Evolutionary conservation across 2,329 filamentous ascomycete genomes (phyloP).

Genomic region (Botryotinia narcissicola): DNA sequence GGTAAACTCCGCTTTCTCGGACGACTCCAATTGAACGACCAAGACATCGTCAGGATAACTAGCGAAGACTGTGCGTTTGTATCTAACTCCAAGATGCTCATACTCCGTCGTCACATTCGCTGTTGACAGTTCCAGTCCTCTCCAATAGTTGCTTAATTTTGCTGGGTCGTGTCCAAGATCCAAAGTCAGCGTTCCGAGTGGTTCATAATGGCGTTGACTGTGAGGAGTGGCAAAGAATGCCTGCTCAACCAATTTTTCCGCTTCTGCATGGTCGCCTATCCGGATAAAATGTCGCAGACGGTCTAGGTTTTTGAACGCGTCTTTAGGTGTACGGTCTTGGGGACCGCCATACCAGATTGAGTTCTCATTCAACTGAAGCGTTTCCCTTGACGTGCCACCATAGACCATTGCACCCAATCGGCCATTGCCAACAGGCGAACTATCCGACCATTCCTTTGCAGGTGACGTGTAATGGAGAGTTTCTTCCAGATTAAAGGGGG

Average conservation of each 20-base stretch:
- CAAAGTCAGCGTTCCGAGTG: constrained; percentile 41
- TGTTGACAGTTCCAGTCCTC: constrained; percentile 41
- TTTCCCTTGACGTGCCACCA: constrained; percentile 45
- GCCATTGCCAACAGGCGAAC: constrained; percentile 50
- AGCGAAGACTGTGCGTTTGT: constrained; percentile 42
- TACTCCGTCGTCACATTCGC: constrained; percentile 41
- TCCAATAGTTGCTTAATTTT: constrained; percentile 28
- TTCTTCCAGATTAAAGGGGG: not conserved
- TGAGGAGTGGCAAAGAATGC: constrained; percentile 48
- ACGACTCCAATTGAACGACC: constrained; percentile 36
- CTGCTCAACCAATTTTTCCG: constrained; percentile 42
- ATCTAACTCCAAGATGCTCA: constrained; percentile 35
- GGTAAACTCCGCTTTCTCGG: constrained; percentile 23
- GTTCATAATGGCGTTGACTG: constrained; percentile 49
- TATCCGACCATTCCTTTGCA: constrained; percentile 39
- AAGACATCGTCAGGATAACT: constrained; percentile 43
- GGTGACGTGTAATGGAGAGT: constrained; percentile 36
- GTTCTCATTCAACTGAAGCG: constrained; percentile 49
- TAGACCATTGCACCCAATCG: constrained; percentile 46
- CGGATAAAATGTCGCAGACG: constrained; percentile 44
- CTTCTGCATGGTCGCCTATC: constrained; percentile 42
- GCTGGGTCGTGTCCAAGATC: constrained; percentile 41
- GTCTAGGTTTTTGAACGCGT: constrained; percentile 41
- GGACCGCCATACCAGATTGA: constrained; percentile 48
- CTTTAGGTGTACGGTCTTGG: constrained; percentile 44